These are phyloP conservation scores for Carallia brachiata DNA, from an alignment of 345 rosid genomes.

Conservation along the genomic window DNA sequence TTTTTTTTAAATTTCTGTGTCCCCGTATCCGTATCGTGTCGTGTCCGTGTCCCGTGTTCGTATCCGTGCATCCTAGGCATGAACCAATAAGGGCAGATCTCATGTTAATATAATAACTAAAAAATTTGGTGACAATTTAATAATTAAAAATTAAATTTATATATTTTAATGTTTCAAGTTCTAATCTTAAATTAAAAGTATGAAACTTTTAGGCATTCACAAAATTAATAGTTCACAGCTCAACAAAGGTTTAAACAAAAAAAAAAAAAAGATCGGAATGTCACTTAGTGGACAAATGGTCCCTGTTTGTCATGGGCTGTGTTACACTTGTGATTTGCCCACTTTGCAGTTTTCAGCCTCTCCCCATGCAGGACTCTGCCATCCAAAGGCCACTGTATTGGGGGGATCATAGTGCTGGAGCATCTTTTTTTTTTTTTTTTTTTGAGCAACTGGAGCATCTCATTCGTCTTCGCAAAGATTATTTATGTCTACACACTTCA, in stretches of 20 bases:
- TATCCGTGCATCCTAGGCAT: too few species aligned
- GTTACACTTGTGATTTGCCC: neutral
- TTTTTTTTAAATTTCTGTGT: too few species aligned
- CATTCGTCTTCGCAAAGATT: neutral
- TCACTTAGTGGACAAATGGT: neutral
- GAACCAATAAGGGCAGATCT: neutral
- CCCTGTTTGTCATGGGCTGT: neutral
- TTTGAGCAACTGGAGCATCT: neutral
- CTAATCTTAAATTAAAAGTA: too few species aligned
- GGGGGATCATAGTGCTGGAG: neutral
- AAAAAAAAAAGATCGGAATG: too few species aligned
- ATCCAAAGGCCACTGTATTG: constrained; percentile 21
- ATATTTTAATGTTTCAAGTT: too few species aligned
- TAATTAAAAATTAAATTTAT: too few species aligned
- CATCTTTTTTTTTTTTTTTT: neutral
- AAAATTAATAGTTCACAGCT: too few species aligned
- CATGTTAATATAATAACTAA: neutral
- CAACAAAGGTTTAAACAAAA: too few species aligned
- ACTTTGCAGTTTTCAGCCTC: constrained; percentile 5
- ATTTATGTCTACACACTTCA: neutral
- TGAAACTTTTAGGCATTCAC: too few species aligned
- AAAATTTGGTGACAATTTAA: too few species aligned
- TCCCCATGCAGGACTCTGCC: constrained; percentile 12
- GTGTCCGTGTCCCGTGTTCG: too few species aligned
- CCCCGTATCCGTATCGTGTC: too few species aligned